Percentiles rank a stretch among this genome's conserved stretches.
These are phyloP conservation scores for Cryptococcus sp. DNA, from an alignment of 1,284 basidiomycete species.

Conservation along the genomic window DNA sequence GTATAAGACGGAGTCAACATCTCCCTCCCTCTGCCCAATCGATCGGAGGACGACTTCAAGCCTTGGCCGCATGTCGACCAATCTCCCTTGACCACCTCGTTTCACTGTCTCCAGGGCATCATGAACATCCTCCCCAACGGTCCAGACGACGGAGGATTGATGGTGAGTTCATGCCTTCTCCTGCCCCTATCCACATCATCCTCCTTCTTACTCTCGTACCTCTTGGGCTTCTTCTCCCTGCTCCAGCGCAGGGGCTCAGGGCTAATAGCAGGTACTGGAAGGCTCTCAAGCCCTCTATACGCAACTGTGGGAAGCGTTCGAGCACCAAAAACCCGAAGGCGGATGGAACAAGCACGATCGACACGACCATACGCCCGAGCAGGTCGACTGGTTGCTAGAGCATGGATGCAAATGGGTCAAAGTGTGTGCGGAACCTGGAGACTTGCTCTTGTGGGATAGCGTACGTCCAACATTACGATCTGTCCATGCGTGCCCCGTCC, in stretches of 20 bases:
- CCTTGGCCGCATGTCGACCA: slow-evolving; percentile 45
- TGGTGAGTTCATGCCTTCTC: no score
- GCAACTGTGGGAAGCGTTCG: slow-evolving; percentile 8
- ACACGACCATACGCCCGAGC: slow-evolving; percentile 30
- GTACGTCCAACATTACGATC: background rate
- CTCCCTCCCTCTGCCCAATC: slow-evolving; percentile 29
- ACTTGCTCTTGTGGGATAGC: slow-evolving; percentile 11
- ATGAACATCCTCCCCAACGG: slow-evolving; percentile 27
- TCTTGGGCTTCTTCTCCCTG: no score
- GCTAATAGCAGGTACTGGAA: slow-evolving; percentile 24
- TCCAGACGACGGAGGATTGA: slow-evolving; percentile 15
- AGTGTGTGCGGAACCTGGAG: slow-evolving; percentile 28
- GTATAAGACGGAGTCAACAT: slow-evolving; percentile 26
- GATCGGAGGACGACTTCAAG: slow-evolving; percentile 12
- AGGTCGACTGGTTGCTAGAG: slow-evolving; percentile 25
- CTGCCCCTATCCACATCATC: no score
- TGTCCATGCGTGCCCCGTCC: background rate
- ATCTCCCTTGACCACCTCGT: slow-evolving; percentile 30
- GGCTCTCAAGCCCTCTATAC: slow-evolving; percentile 15
- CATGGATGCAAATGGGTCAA: slow-evolving; percentile 27
- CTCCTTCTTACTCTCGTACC: no score
- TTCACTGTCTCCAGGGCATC: slow-evolving; percentile 45
- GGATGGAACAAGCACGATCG: slow-evolving; percentile 35
- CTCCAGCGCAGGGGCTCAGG: no score
- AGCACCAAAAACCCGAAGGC: slow-evolving; percentile 26